phyloP scores from a whole-genome alignment of 2,329 filamentous ascomycete genomes.

The Trichoderma simmonsii region DNA sequence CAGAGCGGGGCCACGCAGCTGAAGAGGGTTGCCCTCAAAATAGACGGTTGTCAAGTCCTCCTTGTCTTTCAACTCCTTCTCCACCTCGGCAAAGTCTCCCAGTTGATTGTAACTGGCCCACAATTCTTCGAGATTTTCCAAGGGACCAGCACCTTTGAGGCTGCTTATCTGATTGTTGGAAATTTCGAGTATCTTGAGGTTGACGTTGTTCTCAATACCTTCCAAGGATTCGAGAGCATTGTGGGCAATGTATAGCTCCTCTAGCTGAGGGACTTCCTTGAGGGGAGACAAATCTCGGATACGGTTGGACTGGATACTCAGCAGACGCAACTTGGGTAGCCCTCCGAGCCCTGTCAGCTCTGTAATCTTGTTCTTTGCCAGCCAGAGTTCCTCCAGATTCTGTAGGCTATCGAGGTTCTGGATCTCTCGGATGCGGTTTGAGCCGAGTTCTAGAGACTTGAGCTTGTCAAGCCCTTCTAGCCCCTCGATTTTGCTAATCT shows the following conservation, averaged over 20 bases:
- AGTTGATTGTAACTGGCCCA: conserved; percentile 93
- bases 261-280: conserved; percentile 67
- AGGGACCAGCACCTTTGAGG: conserved; percentile 65
- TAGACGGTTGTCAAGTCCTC: conserved; percentile 83
- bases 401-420: conserved; percentile 75
- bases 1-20: conserved; percentile 72
- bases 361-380: conserved; percentile 95
- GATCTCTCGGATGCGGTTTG: conserved; percentile 87
- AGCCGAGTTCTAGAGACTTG: conserved; percentile 83
- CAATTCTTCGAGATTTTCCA: conserved; percentile 77
- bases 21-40: conserved; percentile 91
- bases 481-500: conserved; percentile 83
- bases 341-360: conserved; percentile 73
- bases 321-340: conserved; percentile 75
- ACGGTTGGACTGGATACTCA: conserved; percentile 94
- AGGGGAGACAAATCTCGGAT: conserved; percentile 76
- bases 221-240: conserved; percentile 79
- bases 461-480: conserved; percentile 72
- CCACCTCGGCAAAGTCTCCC: conserved; percentile 75
- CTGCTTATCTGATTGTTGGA: conserved; percentile 81
- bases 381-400: conserved; percentile 84
- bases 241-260: conserved; percentile 94
- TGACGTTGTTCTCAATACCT: conserved; percentile 64
- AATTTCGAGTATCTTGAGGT: conserved; percentile 79
- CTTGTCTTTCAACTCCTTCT: conserved; percentile 75